Evolutionary conservation across 2,329 filamentous ascomycete species (phyloP).

Genomic region (Byssothecium circinans): DNA sequence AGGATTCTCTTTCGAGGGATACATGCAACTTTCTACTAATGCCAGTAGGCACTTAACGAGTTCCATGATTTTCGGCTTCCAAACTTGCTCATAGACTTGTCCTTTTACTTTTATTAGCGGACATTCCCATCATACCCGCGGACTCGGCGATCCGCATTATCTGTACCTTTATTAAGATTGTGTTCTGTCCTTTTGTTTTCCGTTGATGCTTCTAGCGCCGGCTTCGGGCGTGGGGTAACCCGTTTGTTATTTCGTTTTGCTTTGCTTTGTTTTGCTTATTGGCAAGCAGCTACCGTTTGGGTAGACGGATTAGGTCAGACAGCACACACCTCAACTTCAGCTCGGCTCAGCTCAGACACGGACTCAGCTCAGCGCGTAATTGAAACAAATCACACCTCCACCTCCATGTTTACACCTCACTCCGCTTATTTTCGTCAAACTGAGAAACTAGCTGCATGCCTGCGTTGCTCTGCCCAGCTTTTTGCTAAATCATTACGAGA

Average conservation of each 20-base stretch:
- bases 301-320: constrained; percentile 39
- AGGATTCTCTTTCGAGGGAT: background rate
- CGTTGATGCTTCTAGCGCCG: too few relatives aligned
- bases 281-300: constrained; percentile 20
- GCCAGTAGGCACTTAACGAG: constrained; percentile 29
- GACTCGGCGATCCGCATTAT: constrained; percentile 33
- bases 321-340: constrained; percentile 5
- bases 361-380: constrained; percentile 42
- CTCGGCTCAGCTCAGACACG: background rate
- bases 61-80: constrained; percentile 23
- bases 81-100: constrained; percentile 30
- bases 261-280: constrained; percentile 38
- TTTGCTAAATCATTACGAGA: constrained; percentile 31
- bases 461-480: too few relatives aligned
- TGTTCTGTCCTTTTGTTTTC: too few relatives aligned
- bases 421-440: too few relatives aligned
- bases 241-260: too few relatives aligned
- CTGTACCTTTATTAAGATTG: constrained; percentile 32
- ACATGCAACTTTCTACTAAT: constrained; percentile 13
- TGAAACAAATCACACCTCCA: constrained; percentile 14
- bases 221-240: constrained; percentile 14
- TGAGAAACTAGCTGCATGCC: too few relatives aligned
- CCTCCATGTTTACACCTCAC: constrained; percentile 8
- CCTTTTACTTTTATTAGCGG: constrained; percentile 23
- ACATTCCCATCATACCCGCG: constrained; percentile 33